phyloP scores from a whole-genome alignment of 2,329 filamentous ascomycete species.

The Diaporthe australafricana region DNA sequence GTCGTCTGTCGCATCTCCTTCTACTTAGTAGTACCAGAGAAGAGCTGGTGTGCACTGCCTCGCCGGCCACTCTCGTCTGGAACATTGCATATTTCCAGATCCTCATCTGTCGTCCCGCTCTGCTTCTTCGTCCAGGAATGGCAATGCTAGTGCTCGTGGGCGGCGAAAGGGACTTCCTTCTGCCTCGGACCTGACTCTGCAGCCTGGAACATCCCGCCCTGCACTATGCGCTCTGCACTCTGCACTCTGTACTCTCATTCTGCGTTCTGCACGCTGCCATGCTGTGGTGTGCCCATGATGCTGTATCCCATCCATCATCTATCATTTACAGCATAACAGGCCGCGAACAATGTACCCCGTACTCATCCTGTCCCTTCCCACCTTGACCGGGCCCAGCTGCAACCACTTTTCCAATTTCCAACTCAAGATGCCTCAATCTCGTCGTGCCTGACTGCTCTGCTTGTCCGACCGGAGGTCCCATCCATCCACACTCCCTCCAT shows the following conservation, averaged over 20 bases:
- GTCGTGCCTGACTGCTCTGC: constrained; percentile 8
- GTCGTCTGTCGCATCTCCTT: constrained; percentile 4
- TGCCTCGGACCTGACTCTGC: neutral
- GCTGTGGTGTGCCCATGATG: neutral
- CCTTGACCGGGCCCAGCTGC: constrained; percentile 12
- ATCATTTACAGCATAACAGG: neutral
- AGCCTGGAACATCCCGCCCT: constrained; percentile 15
- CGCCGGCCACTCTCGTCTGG: constrained; percentile 21
- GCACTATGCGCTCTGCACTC: neutral
- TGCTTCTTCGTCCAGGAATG: constrained; percentile 21
- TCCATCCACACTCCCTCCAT: neutral
- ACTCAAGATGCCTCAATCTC: constrained; percentile 28
- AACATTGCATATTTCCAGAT: constrained; percentile 28
- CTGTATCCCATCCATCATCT: neutral
- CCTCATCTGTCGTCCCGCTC: constrained; percentile 13
- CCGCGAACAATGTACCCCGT: neutral
- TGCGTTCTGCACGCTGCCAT: constrained; percentile 1
- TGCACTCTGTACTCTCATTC: neutral
- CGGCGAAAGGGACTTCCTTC: constrained; percentile 1
- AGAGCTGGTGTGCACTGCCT: constrained; percentile 18
- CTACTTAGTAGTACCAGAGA: too few species aligned
- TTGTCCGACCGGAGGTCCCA: constrained; percentile 17
- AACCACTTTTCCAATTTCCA: constrained; percentile 25
- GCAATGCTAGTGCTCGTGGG: constrained; percentile 25
- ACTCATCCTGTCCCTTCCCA: neutral